Percentiles rank a stretch among this genome's conserved stretches.
Evolutionary conservation across 1,284 basidiomycete species (phyloP).

Genomic region (Irpex sp.): DNA sequence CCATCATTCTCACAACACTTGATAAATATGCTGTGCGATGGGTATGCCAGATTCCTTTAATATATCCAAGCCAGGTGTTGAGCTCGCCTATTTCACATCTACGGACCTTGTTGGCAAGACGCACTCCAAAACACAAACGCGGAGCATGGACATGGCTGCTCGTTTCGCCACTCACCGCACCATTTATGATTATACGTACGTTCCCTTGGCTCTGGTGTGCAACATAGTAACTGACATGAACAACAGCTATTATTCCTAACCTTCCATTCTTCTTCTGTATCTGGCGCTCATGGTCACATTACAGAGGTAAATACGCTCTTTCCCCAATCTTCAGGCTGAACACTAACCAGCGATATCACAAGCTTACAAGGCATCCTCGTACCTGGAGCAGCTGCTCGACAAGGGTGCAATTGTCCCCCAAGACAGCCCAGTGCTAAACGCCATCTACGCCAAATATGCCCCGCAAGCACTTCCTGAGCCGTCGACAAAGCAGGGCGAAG

Average conservation of each 20-base stretch:
- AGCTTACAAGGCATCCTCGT: conserved; percentile 74
- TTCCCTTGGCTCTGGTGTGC: conserved; percentile 13
- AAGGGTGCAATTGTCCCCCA: conserved; percentile 52
- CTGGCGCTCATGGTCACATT: conserved; percentile 83
- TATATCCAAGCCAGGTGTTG: conserved; percentile 60
- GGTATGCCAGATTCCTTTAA: conserved; percentile 55
- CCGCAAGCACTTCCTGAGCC: background rate
- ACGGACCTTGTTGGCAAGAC: conserved; percentile 43
- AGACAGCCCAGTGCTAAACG: conserved; percentile 50
- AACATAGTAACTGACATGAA: background rate
- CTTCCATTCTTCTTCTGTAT: conserved; percentile 81
- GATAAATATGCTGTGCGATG: background rate
- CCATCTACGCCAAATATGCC: conserved; percentile 45
- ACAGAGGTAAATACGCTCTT: conserved; percentile 47
- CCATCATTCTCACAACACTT: background rate
- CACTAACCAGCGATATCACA: conserved; percentile 1
- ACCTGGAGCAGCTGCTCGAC: conserved; percentile 57
- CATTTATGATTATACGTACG: conserved; percentile 73
- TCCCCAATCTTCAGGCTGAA: background rate
- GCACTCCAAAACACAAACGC: conserved; percentile 59
- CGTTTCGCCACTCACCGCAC: conserved; percentile 64
- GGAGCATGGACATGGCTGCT: conserved; percentile 65
- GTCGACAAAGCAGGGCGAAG: conserved; percentile 6
- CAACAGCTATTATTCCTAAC: conserved; percentile 74
- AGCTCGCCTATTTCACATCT: conserved; percentile 52